Conservation (phyloP, 768 basidiomycete species). For the Xerocomellus chrysenteron region DNA sequence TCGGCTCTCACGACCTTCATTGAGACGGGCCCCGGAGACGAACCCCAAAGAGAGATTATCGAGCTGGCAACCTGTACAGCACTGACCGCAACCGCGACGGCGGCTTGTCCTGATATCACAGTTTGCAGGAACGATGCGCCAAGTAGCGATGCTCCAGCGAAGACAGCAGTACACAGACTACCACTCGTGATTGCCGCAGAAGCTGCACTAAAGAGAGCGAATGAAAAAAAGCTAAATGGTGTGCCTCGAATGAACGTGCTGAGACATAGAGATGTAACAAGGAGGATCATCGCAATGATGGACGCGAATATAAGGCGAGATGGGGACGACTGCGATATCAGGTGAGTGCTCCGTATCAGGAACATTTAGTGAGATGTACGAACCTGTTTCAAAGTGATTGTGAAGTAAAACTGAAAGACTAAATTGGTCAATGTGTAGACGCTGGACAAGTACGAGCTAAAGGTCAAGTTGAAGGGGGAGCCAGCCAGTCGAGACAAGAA, state of each 20-base stretch:
- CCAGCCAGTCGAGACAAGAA: constrained; percentile 68
- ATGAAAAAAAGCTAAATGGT: constrained; percentile 59
- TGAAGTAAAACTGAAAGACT: constrained; percentile 71
- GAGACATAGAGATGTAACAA: constrained; percentile 59
- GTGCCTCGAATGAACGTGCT: constrained; percentile 61
- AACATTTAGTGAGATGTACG: constrained; percentile 20
- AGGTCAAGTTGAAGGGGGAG: constrained; percentile 56
- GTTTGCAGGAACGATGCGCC: constrained; percentile 72
- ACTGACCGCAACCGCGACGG: constrained; percentile 80
- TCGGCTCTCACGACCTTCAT: constrained; percentile 19
- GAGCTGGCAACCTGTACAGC: constrained; percentile 71
- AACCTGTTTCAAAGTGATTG: constrained; percentile 65
- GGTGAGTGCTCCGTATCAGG: constrained; percentile 2
- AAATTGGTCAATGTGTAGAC: constrained; percentile 64
- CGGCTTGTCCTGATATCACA: constrained; percentile 83
- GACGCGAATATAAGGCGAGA: constrained; percentile 56
- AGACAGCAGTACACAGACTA: constrained; percentile 74
- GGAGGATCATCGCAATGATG: constrained; percentile 48
- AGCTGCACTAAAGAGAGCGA: constrained; percentile 61
- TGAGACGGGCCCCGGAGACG: constrained; percentile 29
- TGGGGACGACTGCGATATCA: constrained; percentile 50
- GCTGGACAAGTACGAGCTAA: constrained; percentile 65
- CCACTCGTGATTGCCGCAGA: constrained; percentile 61
- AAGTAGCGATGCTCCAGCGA: constrained; percentile 80
- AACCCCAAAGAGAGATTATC: constrained; percentile 51